phyloP scores from a whole-genome alignment of 257 asterid genomes.

The Solanum peruvianum region DNA sequence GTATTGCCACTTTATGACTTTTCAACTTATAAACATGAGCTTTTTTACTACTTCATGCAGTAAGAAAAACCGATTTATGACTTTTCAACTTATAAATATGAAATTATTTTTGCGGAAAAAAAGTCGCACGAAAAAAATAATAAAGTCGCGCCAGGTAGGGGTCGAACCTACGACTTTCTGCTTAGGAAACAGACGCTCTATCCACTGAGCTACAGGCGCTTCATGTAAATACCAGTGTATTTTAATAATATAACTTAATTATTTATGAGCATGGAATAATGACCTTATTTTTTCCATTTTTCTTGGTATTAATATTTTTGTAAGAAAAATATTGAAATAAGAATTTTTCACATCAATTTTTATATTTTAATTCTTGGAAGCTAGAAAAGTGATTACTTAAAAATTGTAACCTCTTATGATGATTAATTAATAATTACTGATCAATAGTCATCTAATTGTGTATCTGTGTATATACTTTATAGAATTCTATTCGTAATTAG shows the following conservation, averaged over 20 bases:
- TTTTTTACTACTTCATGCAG: too few species aligned
- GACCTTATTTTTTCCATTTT: background rate
- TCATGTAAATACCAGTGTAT: accelerated
- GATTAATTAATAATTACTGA: background rate
- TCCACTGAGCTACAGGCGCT: slow-evolving; percentile 99
- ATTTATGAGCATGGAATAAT: too few species aligned
- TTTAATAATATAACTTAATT: too few species aligned
- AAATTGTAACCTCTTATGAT: background rate
- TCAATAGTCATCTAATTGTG: too few species aligned
- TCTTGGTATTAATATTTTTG: background rate
- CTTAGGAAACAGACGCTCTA: slow-evolving; percentile 99
- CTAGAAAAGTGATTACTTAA: background rate
- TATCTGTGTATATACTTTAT: too few species aligned
- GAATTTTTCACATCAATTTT: background rate
- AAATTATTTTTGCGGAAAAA: too few species aligned
- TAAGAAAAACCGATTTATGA: too few species aligned
- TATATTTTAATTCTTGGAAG: background rate
- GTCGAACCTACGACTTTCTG: slow-evolving; percentile 87
- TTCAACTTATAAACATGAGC: too few species aligned
- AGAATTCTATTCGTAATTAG: background rate
- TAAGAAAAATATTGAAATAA: background rate
- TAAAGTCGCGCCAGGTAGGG: slow-evolving; percentile 91
- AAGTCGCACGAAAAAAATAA: background rate
- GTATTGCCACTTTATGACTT: too few species aligned
- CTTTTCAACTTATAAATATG: too few species aligned